Conservation (phyloP, 129 eudicot genomes). For the Lonicera japonica region DNA sequence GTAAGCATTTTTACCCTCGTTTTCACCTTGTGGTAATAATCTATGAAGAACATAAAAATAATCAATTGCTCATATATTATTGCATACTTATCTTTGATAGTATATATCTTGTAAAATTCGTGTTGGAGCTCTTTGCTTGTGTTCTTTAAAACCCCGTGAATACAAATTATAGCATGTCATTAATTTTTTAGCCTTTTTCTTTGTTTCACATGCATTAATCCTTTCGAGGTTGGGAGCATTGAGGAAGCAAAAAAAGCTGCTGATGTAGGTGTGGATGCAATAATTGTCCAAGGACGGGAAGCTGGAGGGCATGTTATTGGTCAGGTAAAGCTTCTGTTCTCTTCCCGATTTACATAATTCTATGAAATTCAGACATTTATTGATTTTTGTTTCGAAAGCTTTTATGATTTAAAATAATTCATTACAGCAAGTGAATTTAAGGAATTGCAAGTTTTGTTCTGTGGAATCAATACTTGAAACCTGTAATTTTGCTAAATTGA, state of each 20-base stretch:
- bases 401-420: background rate
- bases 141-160: too few species aligned
- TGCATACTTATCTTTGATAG: too few species aligned
- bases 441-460: background rate
- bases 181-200: too few species aligned
- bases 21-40: background rate
- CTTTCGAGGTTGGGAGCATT: conserved; percentile 64
- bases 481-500: background rate
- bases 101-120: too few species aligned
- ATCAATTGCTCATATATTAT: too few species aligned
- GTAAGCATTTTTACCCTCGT: conserved; percentile 25
- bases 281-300: conserved; percentile 88
- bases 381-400: background rate
- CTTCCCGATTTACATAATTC: background rate
- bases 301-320: conserved; percentile 97
- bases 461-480: background rate
- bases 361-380: background rate
- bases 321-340: conserved; percentile 39
- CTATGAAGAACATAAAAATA: too few species aligned
- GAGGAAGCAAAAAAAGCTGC: conserved; percentile 64
- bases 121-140: too few species aligned
- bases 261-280: conserved; percentile 81
- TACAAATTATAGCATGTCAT: too few species aligned
- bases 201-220: too few species aligned
- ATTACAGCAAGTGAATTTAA: background rate